Conservation (phyloP, 2,329 filamentous ascomycete genomes). For the Trichophyton simii region DNA sequence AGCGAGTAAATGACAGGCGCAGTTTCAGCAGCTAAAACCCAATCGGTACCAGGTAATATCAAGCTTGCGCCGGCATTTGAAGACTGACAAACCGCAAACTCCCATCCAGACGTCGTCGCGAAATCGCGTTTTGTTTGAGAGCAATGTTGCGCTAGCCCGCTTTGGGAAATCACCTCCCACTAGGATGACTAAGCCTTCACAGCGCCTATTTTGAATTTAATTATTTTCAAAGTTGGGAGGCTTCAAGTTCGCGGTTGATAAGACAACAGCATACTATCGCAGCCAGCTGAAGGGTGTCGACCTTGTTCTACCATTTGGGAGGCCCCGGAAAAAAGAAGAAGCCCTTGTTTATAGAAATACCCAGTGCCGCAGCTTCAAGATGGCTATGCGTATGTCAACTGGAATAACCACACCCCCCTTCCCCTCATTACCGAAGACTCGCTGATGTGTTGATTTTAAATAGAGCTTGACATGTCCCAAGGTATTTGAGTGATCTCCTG, state of each 20-base stretch:
- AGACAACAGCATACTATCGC: background rate
- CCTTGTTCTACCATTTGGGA: background rate
- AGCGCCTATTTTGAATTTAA: background rate
- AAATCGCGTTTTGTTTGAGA: background rate
- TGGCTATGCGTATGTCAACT: constrained; percentile 36
- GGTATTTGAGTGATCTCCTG: constrained; percentile 18
- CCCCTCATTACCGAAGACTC: constrained; percentile 9
- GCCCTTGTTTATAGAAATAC: background rate
- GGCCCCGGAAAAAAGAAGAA: background rate
- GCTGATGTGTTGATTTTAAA: constrained; percentile 15
- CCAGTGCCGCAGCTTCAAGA: constrained; percentile 27
- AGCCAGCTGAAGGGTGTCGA: background rate
- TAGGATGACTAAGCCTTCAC: background rate
- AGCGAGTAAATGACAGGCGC: background rate
- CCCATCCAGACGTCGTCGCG: background rate
- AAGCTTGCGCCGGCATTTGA: background rate
- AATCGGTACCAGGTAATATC: background rate
- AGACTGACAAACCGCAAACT: background rate
- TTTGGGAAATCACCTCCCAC: constrained; percentile 4
- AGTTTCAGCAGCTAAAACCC: background rate
- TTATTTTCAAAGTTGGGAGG: background rate
- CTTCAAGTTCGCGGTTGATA: background rate
- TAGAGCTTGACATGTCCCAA: constrained; percentile 39
- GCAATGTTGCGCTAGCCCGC: background rate
- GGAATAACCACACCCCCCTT: constrained; percentile 23